Evolutionary conservation across 805 yeast species (phyloP).

Genomic region (Debaryomyces castellii): DNA sequence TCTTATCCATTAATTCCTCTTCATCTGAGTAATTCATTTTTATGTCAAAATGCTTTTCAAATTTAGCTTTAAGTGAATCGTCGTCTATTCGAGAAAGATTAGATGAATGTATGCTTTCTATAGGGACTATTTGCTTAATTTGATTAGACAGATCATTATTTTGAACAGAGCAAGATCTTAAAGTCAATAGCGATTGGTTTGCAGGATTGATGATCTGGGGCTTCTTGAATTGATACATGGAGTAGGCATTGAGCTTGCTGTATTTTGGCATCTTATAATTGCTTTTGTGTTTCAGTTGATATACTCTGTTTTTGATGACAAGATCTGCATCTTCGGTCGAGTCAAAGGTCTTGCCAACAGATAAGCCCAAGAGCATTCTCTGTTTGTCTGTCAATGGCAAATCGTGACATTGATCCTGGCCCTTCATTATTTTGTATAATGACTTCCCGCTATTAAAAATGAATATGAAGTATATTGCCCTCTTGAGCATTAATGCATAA

Average conservation of each 20-base stretch:
- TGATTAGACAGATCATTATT: background rate
- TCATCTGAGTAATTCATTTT: constrained; percentile 7
- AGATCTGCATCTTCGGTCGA: constrained; percentile 17
- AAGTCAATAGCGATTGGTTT: background rate
- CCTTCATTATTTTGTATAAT: constrained; percentile 29
- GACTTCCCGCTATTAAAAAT: constrained; percentile 26
- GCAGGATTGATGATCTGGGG: background rate
- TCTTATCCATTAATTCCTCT: background rate
- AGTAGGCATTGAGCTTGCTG: constrained; percentile 2
- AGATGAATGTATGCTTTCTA: background rate
- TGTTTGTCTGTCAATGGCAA: constrained; percentile 49
- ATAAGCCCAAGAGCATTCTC: constrained; percentile 45
- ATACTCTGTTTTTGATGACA: constrained; percentile 20
- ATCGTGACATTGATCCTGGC: constrained; percentile 51
- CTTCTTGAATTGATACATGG: constrained; percentile 1
- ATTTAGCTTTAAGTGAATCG: constrained; percentile 4
- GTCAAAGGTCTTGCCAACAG: constrained; percentile 4
- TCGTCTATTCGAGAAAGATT: constrained; percentile 1
- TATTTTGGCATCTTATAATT: constrained; percentile 21
- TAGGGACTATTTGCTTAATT: background rate
- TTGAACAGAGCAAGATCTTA: background rate
- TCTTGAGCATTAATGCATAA: constrained; percentile 12
- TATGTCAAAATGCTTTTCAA: constrained; percentile 9
- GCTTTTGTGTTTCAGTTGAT: constrained; percentile 11
- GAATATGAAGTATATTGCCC: constrained; percentile 20